Conservation (phyloP, 352 stramenopile species). For the Pythium diclinum region DNA sequence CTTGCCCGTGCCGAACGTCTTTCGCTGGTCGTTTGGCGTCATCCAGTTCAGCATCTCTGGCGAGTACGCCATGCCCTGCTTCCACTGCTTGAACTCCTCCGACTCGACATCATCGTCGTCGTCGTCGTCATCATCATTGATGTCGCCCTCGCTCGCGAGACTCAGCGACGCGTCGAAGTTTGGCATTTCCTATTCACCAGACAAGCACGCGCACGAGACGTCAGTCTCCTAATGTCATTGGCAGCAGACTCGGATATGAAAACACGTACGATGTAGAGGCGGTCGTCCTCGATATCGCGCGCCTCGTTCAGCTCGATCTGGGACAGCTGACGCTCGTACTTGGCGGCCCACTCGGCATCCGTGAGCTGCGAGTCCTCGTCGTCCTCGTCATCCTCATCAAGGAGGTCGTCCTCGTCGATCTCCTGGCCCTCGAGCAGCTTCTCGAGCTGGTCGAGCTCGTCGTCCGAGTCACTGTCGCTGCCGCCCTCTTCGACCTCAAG, state of each 20-base stretch:
- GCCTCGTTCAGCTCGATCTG: conserved; percentile 42
- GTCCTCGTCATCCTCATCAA: conserved; percentile 37
- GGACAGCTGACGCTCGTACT: conserved; percentile 66
- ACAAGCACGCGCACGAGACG: not conserved
- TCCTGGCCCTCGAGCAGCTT: conserved; percentile 17
- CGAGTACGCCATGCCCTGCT: conserved; percentile 58
- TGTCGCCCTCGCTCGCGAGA: conserved; percentile 46
- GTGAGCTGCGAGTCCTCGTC: conserved; percentile 44
- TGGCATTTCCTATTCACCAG: conserved; percentile 48
- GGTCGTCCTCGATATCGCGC: conserved; percentile 51
- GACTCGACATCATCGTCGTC: conserved; percentile 11
- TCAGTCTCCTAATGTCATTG: not conserved
- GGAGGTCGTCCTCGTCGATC: conserved; percentile 19
- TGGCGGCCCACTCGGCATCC: conserved; percentile 55
- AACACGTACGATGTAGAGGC: conserved; percentile 56
- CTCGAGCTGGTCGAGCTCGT: conserved; percentile 31
- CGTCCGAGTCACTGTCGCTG: conserved; percentile 17
- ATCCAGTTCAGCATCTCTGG: conserved; percentile 88
- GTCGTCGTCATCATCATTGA: conserved; percentile 31
- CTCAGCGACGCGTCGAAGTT: conserved; percentile 60
- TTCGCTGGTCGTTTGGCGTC: conserved; percentile 56
- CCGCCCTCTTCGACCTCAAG: conserved; percentile 16
- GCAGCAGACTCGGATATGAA: not conserved
- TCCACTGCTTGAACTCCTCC: conserved; percentile 38
- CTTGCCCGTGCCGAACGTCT: conserved; percentile 49